Evolutionary conservation across 2,329 filamentous ascomycete genomes (phyloP), one percentile per base, ranked within the genome.

Genomic region (Cladosporium colombiae): DNA sequence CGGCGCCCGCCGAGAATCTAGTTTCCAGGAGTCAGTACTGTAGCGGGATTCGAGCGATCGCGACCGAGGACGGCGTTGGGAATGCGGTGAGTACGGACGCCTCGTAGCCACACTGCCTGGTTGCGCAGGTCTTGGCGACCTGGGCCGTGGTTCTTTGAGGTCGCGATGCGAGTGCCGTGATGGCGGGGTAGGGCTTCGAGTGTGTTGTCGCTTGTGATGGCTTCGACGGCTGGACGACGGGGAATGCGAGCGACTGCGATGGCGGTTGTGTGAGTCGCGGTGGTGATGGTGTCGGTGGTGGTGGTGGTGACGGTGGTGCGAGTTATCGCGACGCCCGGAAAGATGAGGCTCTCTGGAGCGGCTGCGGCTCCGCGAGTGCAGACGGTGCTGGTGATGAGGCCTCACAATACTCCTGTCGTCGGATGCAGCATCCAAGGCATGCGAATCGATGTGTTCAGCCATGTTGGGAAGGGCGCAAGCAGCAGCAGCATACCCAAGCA

Each of bases 21-120:
- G 67, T 65, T 74, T 72, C 59, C 71, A 71, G 44, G 75, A 68
- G 44, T 73, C 73, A 25, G 72, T 70, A 62, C 74, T 70, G 68
- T 79, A 78, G 62, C 75, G 71, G 33, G 77, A 78, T 53, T 81
- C 79, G 66, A 69, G 71, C 16, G 80, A 81, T 16, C 72, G 77
- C 40, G 80, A 82, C 58, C 73, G 69, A 52, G 46, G 62, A 65
- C 78, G 79, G 56, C 76, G 78, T 49, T 74, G 65, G 37, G 74
- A 74, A 31, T 78, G 71, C 70, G 79, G 78, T 29, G 74, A 71
- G 66, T 77, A 75, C 53, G 60, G 40, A 49, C 69, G 66, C 50
- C 65, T 66, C 29, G 65, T 60, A 63, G 69, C 70, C 70, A 72
- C 66, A 31, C 49, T 72, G 65, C 66, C 62, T 40, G 64, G 62